Percentiles rank a stretch among this genome's conserved stretches.
Evolutionary conservation across 2,329 filamentous ascomycete species (phyloP).

Genomic region (Ceratocystis smalleyi): DNA sequence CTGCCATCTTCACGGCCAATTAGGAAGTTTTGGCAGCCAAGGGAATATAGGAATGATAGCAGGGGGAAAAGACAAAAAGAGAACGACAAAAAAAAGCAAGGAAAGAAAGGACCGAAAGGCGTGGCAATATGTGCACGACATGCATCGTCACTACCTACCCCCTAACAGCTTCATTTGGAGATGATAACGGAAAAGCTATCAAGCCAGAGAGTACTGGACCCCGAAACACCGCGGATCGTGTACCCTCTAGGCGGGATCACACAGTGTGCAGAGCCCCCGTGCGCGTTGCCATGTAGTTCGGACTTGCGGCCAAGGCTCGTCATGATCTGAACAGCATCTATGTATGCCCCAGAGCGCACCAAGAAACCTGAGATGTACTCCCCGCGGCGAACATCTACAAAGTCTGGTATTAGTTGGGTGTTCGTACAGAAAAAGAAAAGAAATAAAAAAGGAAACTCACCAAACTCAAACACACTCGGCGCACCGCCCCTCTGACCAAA

Average conservation of each 20-base stretch:
- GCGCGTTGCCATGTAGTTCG: constrained; percentile 64
- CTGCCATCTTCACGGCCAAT: neutral
- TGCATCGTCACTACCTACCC: constrained; percentile 2
- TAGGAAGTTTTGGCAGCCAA: neutral
- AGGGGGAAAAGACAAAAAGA: neutral
- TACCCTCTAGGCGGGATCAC: constrained; percentile 81
- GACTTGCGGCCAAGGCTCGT: constrained; percentile 82
- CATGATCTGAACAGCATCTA: constrained; percentile 79
- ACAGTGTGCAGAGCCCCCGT: constrained; percentile 66
- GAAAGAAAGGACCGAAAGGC: neutral
- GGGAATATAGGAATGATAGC: neutral
- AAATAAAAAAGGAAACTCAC: constrained; percentile 31
- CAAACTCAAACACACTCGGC: constrained; percentile 56
- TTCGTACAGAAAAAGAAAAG: neutral
- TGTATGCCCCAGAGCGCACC: constrained; percentile 62
- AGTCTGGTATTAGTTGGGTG: constrained; percentile 13
- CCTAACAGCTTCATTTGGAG: constrained; percentile 19
- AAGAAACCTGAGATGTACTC: constrained; percentile 81
- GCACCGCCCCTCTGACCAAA: constrained; percentile 71
- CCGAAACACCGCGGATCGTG: constrained; percentile 72
- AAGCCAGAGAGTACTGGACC: constrained; percentile 65
- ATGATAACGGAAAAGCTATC: constrained; percentile 73
- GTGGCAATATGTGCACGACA: neutral
- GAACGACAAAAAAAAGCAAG: neutral
- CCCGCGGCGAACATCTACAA: constrained; percentile 40